Evolutionary conservation across 495 filamentous ascomycete genomes (phyloP), one percentile per base, ranked within the genome.

Genomic region (Xylaria longipes): DNA sequence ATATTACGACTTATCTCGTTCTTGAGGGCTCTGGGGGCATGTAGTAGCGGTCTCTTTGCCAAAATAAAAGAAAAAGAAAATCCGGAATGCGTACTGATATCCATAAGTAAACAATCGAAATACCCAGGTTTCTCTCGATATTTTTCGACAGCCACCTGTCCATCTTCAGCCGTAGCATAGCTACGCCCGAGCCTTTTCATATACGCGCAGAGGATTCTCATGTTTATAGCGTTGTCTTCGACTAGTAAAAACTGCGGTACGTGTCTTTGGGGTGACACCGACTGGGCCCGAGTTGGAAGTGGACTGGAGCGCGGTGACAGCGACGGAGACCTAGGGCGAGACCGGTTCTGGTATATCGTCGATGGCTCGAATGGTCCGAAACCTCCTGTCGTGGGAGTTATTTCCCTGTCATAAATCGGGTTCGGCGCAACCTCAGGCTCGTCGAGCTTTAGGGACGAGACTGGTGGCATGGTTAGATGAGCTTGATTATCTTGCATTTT

Each of bases 161-260:
- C 90, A 66, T 92, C 88, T 29, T 79, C 77, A 0, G 90, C 90
- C 8, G 84, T 87, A 7, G 83, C 80, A 65, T 84, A 87, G 27
- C 74, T 78, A 64, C 84, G 85, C 15, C 81, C 79, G 1, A 87
- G 83, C 68, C 88, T 90, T 43, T 81, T 82, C 80, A 90, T 81
- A 71, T 87, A 91, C 1, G 84, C 87, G 22, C 80, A 79, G 29
- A 90, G 77, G 12, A 84, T 78, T 68, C 79, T 78, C 57, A 85
- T 65, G 70, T 86, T 85, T 65, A 85, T 79, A 3, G 68, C 61
- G 57, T 86, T 84, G 62, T 86, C 84, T 35, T 85, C 83, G 7
- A 85, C 84, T 2, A 83, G 76, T n/a, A 85, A 69, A 14, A 80
- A 75, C 12, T 72, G 61, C 25, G 66, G 66, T 15, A 22, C 66